Conservation (phyloP, 768 basidiomycete genomes). For the Pleurotus djamor region DNA sequence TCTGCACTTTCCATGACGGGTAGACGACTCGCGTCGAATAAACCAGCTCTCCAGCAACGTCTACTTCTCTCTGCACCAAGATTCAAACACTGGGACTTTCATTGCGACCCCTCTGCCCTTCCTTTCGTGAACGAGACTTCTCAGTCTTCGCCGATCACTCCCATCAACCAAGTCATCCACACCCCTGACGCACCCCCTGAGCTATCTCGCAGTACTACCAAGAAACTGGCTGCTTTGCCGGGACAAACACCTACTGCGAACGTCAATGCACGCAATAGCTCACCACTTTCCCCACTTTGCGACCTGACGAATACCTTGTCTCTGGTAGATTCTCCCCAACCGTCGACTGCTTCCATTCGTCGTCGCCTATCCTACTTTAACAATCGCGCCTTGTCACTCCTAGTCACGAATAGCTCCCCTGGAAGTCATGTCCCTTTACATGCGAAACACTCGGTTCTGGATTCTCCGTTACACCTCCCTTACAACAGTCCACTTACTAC, state of each 20-base stretch:
- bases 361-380: neutral
- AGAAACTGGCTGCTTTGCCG: neutral
- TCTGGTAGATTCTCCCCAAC: neutral
- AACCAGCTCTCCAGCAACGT: neutral
- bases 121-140: neutral
- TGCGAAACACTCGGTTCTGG: neutral
- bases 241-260: neutral
- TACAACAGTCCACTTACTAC: neutral
- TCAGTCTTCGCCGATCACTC: neutral
- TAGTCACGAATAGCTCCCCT: neutral
- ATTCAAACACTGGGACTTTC: neutral
- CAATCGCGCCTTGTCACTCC: neutral
- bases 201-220: neutral
- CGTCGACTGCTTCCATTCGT: neutral
- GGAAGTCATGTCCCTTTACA: neutral
- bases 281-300: neutral
- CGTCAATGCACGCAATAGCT: neutral
- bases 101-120: neutral
- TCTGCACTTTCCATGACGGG: neutral
- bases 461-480: neutral
- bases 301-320: neutral
- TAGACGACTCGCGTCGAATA: constrained; percentile 1
- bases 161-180: constrained; percentile 3
- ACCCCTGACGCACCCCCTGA: neutral
- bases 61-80: neutral